Evolutionary conservation across 371 early-diverging fungal species (phyloP), one percentile per base, ranked within the genome.

Genomic region (Saksenaea vasiformis): DNA sequence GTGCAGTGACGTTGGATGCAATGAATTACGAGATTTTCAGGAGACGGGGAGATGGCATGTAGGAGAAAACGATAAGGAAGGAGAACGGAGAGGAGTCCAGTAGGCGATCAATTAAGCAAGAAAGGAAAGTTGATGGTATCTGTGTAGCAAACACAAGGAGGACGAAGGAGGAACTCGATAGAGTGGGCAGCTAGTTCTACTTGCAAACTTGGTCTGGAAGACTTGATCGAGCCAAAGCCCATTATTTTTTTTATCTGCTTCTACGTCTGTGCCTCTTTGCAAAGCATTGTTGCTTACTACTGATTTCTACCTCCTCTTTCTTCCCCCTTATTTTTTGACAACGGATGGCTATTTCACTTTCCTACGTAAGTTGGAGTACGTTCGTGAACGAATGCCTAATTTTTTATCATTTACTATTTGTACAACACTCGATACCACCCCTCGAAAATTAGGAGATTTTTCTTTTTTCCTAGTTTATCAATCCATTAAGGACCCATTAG

Each of bases 401-500:
- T 47, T 47, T 22, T 47, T 47, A n/a, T 41, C 19, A 41, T 47
- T 47, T 47, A 31, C 31, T 31, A 47, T 47, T 47, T 47, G 51
- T 47, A 47, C 51, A 47, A 47, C 51, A 47, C 51, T 47, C 51
- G 8, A 31, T 47, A 47, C 3, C 10, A 9, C 51, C 51, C 51
- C 51, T 47, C 51, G 51, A 47, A 47, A 47, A 8, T 39, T 47
- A 47, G 51, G 51, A 47, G 51, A 47, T 7, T 2, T 31, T 31
- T 31, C 31, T 43, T 28, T 35, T 55, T 55, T 13, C 14, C 31
- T 4, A 28, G 8, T 11, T 28, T 28, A 58, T 58, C 24, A 60
- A 44, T 60, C 60, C 60, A 60, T 41, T 24, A 60, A 47, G n/a
- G 60, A 60, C 15, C 55, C 36, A 55, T 55, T 55, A 31, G n/a